Evolutionary conservation across 23 red algal species (phyloP), one percentile per base, ranked within the genome.

Genomic region (Gracilariopsis chorda): DNA sequence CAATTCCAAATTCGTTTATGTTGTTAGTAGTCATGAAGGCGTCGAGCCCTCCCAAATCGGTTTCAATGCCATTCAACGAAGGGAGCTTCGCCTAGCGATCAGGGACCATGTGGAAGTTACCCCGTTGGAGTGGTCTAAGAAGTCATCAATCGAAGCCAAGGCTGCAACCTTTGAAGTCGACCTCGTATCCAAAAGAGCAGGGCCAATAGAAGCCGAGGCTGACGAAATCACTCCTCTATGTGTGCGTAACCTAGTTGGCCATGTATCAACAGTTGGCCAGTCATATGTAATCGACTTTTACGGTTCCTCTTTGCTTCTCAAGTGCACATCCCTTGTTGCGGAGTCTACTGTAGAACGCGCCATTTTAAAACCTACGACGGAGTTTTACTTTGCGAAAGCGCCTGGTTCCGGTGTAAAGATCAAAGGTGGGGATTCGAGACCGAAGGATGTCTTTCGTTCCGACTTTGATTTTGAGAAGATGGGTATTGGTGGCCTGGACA

Each of bases 391-490:
- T 45, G 69, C 52, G 30, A 95, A 95, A 65, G 88, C 96, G 6
- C 73, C 92, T 16, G 88, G 77, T 16, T 80, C 90, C 13, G 28
- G 52, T 47, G 40, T 98, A 1, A 84, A 92, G 29, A 79, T 98
- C 45, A 82, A 78, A 36, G 93, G 93, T 61, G 92, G 91, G 19
- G 96, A 94, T 37, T 77, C 73, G 9, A 81, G 92, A 62, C 80
- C 96, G 25, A 90, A 92, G 36, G 92, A 98, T 78, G 87, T 98
- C 34, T 98, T 98, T 73, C 69, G 84, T 39, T 46, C 92, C 33
- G 92, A 98, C 69, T 98, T 98, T 56, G 84, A 95, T 74, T 98
- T 98, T 90, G 96, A 98, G 51, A 92, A 93, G 41, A 92, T 98
- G 92, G 96, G 96, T 36, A 98, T 98, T 56, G 96, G 96, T 34